phyloP scores from a whole-genome alignment of 805 yeast species.

The Metschnikowia drakensbergensis region DNA sequence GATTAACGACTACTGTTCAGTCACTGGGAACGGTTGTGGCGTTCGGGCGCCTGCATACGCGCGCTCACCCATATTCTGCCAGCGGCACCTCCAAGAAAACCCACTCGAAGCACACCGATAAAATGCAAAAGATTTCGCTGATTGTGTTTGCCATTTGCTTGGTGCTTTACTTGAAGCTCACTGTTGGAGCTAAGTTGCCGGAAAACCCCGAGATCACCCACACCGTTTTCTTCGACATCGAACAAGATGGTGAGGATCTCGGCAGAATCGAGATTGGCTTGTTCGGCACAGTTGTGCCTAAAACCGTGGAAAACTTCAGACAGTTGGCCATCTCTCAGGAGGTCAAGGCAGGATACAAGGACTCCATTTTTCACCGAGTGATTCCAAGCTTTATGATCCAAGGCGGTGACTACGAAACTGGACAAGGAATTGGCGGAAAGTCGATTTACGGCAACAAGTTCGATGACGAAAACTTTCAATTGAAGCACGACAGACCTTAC shows the following conservation, averaged over 20 bases:
- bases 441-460: slow-evolving; percentile 74
- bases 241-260: slow-evolving; percentile 69
- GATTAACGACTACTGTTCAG: too few relatives aligned
- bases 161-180: slow-evolving; percentile 12
- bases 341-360: slow-evolving; percentile 59
- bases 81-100: background rate
- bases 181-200: slow-evolving; percentile 15
- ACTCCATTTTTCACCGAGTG: slow-evolving; percentile 69
- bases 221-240: slow-evolving; percentile 80
- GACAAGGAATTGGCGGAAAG: slow-evolving; percentile 74
- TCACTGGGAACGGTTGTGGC: too few relatives aligned
- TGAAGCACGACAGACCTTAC: slow-evolving; percentile 69
- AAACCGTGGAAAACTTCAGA: slow-evolving; percentile 85
- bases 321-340: slow-evolving; percentile 63
- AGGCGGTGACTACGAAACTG: slow-evolving; percentile 80
- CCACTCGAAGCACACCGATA: background rate
- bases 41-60: background rate
- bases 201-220: slow-evolving; percentile 61
- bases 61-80: background rate
- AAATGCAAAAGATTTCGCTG: slow-evolving; percentile 16
- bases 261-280: slow-evolving; percentile 87
- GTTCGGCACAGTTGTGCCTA: slow-evolving; percentile 81
- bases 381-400: slow-evolving; percentile 74
- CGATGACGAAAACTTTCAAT: slow-evolving; percentile 70
- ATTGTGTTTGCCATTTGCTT: slow-evolving; percentile 13